Conservation (phyloP, 352 stramenopile species). For the Phytophthora boehmeriae region DNA sequence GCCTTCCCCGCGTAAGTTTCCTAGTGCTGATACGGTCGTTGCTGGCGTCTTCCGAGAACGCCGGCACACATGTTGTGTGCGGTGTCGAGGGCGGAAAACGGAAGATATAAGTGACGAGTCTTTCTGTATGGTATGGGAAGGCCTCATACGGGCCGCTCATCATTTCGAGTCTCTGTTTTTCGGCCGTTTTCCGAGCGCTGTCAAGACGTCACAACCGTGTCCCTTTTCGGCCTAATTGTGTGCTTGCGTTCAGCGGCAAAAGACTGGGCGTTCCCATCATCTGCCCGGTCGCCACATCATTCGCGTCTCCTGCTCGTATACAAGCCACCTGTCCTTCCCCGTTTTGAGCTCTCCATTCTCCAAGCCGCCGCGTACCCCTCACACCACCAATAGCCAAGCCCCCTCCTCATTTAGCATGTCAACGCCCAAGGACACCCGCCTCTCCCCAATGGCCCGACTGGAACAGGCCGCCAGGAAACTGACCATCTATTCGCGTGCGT, state of each 20-base stretch:
- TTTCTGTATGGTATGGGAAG: not conserved
- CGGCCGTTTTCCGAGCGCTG: constrained; percentile 16
- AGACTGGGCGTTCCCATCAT: constrained; percentile 9
- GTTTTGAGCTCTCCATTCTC: constrained; percentile 28
- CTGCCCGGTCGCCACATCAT: constrained; percentile 38
- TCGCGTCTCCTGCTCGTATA: constrained; percentile 11
- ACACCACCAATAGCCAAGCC: not conserved
- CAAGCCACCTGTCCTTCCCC: constrained; percentile 1
- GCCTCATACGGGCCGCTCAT: too few species aligned
- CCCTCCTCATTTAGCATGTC: constrained; percentile 18
- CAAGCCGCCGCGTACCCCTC: constrained; percentile 12
- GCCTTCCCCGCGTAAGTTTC: not conserved
- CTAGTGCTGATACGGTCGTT: constrained; percentile 13
- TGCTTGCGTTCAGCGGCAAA: constrained; percentile 22
- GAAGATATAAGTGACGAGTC: constrained; percentile 14
- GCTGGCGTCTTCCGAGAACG: constrained; percentile 19
- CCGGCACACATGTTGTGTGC: not conserved
- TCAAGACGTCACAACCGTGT: too few species aligned
- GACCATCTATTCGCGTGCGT: constrained; percentile 46
- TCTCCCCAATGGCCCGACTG: constrained; percentile 36
- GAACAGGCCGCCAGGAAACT: constrained; percentile 57
- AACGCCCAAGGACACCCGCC: constrained; percentile 17
- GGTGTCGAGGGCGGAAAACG: constrained; percentile 19
- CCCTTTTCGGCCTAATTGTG: not conserved
- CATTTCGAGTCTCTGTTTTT: constrained; percentile 9